Evolutionary conservation across 2,329 filamentous ascomycete species (phyloP), one percentile per base, ranked within the genome.

Genomic region (Colletotrichum simmondsii): DNA sequence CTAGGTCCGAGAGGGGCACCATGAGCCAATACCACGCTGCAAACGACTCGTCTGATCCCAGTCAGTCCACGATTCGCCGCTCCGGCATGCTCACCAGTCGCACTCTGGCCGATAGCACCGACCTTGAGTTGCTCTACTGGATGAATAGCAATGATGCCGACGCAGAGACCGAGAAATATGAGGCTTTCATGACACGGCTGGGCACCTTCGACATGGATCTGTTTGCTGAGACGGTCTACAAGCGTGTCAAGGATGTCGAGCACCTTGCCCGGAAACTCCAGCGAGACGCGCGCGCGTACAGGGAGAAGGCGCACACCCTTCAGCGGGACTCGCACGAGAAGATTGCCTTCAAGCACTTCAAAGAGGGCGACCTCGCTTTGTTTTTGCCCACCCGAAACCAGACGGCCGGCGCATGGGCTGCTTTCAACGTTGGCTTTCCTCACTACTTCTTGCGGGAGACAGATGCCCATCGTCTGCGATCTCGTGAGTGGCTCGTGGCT

Each of bases 371-470:
- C 79, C 88, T 99, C 16, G 97, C 96, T 14, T 83, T 99, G 2
- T 99, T 99, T 85, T 85, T 99, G 53, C 97, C 97, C 0, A 99
- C 97, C 0, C 90, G 96, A 46, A 98, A 98, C 80, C 95, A 98
- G 83, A 94, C 94, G 49, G 97, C 95, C 5, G 93, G 96, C 19
- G 96, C 97, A 0, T 99, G 97, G 97, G 97, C 97, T 5, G 97
- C 97, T 0, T 99, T 99, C 88, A 99, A 99, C 78, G 94, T 99
- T 37, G 96, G 95, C 1, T 97, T 96, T 73, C 97, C 97, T 10
- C 97, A 99, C 81, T 98, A 97, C 84, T 99, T 99, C 85, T 88
- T 99, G 3, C 93, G 95, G 46, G 97, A 99, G 82, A 94, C 97
- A 80, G 96, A 98, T 77, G 89, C 89, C 1, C 97, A 99, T 82